Base-by-base conservation (phyloP, 2,329 filamentous ascomycete species). In the Colletotrichum karsti region DNA sequence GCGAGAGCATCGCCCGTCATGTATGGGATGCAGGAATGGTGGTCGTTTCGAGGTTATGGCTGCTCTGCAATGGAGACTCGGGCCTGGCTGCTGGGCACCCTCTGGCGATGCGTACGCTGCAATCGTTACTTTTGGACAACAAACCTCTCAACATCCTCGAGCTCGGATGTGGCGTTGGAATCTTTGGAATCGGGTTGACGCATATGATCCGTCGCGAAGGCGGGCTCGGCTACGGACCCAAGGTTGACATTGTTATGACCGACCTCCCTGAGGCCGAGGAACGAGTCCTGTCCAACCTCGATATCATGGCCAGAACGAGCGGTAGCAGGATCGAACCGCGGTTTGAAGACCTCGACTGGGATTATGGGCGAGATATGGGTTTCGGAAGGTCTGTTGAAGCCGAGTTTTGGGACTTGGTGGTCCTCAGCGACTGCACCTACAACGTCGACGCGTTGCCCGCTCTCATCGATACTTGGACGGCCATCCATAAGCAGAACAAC, bases 381-480 rank as follows among this genome's bases (percentile, higher is more conserved):
- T 85, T 89, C 68, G 84, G 84, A 0, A 71, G 77, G 0, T 73
- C 80, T 24, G 80, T 79, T 1, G 69, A 72, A n/a, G 76, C 79
- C 1, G 77, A 75, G 3, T 67, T 74, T 3, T 90, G 87, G 87
- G 84, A 89, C 66, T 76, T 89, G 5, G 73, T 88, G 51, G 79
- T 88, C 58, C 77, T 90, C 22, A 88, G 87, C 73, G 88, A 90
- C 74, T 89, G 88, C 80, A 89, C 87, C 0, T 90, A 90, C 79
- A 90, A 90, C 69, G 84, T 83, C 59, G 87, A 89, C 73, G 84
- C 83, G 69, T 77, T 90, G 26, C 83, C 85, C 1, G 81, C 85
- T 3, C 79, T 90, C 22, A 83, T 89, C 4, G 81, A 81, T 57
- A 89, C 87, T 1, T 76, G 89, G 37, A 83, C 83, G 2, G 81